Evolutionary conservation across 768 basidiomycete genomes (phyloP).

Genomic region (Boletus rubropictus): DNA sequence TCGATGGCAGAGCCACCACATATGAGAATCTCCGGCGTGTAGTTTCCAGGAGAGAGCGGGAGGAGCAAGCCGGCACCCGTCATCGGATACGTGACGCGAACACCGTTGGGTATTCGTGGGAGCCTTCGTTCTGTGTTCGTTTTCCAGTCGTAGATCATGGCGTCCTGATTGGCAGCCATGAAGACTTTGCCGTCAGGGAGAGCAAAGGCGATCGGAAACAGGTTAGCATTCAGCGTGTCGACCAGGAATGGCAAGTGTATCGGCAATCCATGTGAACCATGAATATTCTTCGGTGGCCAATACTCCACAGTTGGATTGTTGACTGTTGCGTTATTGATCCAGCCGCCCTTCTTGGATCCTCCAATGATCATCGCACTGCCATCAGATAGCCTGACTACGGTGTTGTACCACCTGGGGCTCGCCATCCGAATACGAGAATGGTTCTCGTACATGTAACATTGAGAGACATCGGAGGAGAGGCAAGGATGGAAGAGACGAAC

Average conservation of each 20-base stretch:
- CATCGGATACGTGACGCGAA: conserved; percentile 82
- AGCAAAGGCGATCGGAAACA: conserved; percentile 71
- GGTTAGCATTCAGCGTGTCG: conserved; percentile 73
- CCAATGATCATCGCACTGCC: conserved; percentile 84
- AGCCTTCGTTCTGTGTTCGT: conserved; percentile 54
- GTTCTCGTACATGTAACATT: conserved; percentile 62
- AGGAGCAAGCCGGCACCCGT: conserved; percentile 69
- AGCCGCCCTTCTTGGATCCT: conserved; percentile 75
- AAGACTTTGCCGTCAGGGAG: conserved; percentile 69
- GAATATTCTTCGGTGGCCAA: conserved; percentile 73
- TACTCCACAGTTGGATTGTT: conserved; percentile 82
- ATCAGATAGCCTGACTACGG: conserved; percentile 60
- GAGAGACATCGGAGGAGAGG: conserved; percentile 37
- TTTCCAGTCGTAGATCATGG: conserved; percentile 76
- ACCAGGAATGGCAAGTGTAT: conserved; percentile 58
- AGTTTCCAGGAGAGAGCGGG: conserved; percentile 61
- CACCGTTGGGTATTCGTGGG: conserved; percentile 67
- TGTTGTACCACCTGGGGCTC: conserved; percentile 77
- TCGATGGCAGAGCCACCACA: conserved; percentile 72
- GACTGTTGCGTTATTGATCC: conserved; percentile 77
- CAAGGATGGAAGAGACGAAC: conserved; percentile 71
- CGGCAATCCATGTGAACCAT: conserved; percentile 61
- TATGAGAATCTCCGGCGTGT: conserved; percentile 62
- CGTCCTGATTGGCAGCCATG: conserved; percentile 72
- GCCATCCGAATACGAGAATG: conserved; percentile 63